phyloP scores from a whole-genome alignment of 2,329 filamentous ascomycete species.

The Alternaria viburni region DNA sequence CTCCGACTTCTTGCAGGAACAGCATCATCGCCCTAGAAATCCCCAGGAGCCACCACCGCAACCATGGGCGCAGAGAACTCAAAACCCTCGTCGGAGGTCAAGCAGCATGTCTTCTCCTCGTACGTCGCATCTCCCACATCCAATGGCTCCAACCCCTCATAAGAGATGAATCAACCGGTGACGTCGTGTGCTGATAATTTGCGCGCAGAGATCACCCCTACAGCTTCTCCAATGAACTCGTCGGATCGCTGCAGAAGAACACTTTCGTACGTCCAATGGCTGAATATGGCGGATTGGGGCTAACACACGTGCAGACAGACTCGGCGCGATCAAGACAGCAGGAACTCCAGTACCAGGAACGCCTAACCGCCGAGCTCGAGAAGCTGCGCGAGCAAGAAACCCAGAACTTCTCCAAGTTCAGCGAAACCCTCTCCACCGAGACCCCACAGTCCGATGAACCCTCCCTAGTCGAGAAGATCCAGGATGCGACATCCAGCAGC shows the following conservation, averaged over 20 bases:
- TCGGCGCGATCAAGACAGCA: constrained; percentile 80
- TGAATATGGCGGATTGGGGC: not conserved
- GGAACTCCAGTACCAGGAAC: constrained; percentile 87
- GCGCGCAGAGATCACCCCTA: constrained; percentile 64
- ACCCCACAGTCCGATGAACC: constrained; percentile 42
- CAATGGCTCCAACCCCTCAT: constrained; percentile 30
- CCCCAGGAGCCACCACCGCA: constrained; percentile 29
- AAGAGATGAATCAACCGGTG: constrained; percentile 1
- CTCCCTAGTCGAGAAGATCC: constrained; percentile 46
- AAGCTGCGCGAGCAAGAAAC: constrained; percentile 75
- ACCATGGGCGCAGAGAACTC: constrained; percentile 68
- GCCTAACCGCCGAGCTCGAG: constrained; percentile 84
- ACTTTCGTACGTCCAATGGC: constrained; percentile 69
- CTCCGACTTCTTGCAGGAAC: constrained; percentile 39
- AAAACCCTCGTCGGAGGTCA: constrained; percentile 60
- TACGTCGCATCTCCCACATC: constrained; percentile 45
- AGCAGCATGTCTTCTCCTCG: constrained; percentile 69
- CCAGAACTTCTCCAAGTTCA: constrained; percentile 70
- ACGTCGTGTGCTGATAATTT: constrained; percentile 39
- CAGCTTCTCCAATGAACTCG: constrained; percentile 78
- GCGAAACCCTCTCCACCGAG: constrained; percentile 66
- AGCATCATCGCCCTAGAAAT: constrained; percentile 34
- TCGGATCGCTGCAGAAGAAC: constrained; percentile 82
- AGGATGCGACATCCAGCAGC: constrained; percentile 43
- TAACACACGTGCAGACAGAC: constrained; percentile 70